These are phyloP conservation scores for Fusarium sp. DNA, from an alignment of 2,329 filamentous ascomycete species.

Conservation along the genomic window DNA sequence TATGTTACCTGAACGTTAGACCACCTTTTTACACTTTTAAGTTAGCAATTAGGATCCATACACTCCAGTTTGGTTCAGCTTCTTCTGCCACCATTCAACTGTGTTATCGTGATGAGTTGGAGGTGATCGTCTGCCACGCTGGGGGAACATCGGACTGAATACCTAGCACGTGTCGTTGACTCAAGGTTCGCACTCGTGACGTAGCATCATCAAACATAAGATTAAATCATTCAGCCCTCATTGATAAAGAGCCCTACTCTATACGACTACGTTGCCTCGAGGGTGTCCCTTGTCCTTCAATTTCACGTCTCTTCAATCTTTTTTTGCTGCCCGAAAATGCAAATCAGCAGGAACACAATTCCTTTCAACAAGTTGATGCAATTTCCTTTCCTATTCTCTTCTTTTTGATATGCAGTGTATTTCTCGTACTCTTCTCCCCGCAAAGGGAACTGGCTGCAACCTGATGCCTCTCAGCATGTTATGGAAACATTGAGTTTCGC, in stretches of 20 bases:
- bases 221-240: constrained; percentile 1
- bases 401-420: constrained; percentile 1
- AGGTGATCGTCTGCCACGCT: background rate
- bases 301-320: constrained; percentile 7
- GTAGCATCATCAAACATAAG: background rate
- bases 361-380: constrained; percentile 16
- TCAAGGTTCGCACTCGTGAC: background rate
- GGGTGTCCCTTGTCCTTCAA: background rate
- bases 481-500: background rate
- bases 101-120: background rate
- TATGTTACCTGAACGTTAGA: constrained; percentile 45
- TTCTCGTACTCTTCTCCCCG: background rate
- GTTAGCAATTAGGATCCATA: constrained; percentile 42
- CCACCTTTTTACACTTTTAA: constrained; percentile 40
- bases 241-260: constrained; percentile 14
- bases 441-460: constrained; percentile 2
- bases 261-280: constrained; percentile 2
- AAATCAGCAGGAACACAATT: constrained; percentile 15
- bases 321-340: constrained; percentile 22
- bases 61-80: constrained; percentile 38
- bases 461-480: background rate
- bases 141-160: background rate
- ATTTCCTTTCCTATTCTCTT: constrained; percentile 13
- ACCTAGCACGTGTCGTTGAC: background rate
- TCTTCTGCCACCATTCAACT: background rate